phyloP scores from a whole-genome alignment of 2,329 filamentous ascomycete genomes.

The Fusarium nodosum region DNA sequence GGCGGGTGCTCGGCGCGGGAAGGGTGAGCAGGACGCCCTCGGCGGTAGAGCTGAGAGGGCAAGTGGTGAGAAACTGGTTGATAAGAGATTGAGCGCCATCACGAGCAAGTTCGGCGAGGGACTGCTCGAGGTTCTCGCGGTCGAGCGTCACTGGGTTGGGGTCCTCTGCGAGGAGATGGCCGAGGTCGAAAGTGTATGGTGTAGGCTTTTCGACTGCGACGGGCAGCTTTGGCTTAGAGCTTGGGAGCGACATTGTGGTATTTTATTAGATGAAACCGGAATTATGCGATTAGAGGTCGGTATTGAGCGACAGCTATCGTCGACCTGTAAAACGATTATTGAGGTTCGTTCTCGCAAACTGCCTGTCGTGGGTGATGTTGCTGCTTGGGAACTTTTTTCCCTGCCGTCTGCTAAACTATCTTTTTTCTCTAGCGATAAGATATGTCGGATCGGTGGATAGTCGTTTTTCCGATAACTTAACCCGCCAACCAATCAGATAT shows the following conservation, averaged over 20 bases:
- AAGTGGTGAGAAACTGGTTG: slow-evolving; percentile 93
- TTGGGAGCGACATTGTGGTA: slow-evolving; percentile 54
- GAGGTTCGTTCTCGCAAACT: slow-evolving; percentile 16
- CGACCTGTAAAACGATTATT: slow-evolving; percentile 4
- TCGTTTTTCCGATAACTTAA: slow-evolving; percentile 44
- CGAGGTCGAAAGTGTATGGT: slow-evolving; percentile 93
- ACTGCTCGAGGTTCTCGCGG: slow-evolving; percentile 69
- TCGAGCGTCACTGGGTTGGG: slow-evolving; percentile 81
- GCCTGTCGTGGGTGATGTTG: slow-evolving; percentile 26
- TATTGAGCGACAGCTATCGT: not conserved
- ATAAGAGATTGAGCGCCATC: slow-evolving; percentile 93
- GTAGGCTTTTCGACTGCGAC: slow-evolving; percentile 83
- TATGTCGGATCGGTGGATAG: slow-evolving; percentile 47
- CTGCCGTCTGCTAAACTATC: not conserved
- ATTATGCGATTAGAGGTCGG: not conserved
- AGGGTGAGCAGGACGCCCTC: slow-evolving; percentile 84
- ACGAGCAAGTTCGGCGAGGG: slow-evolving; percentile 80
- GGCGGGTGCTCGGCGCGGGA: slow-evolving; percentile 74
- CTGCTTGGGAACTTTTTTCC: slow-evolving; percentile 46
- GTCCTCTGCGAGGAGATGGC: slow-evolving; percentile 87
- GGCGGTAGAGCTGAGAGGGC: slow-evolving; percentile 78
- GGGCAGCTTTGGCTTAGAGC: slow-evolving; percentile 65
- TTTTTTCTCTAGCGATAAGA: slow-evolving; percentile 50
- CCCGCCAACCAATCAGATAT: slow-evolving; percentile 38
- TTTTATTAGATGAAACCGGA: slow-evolving; percentile 4